Evolutionary conservation across 106 monocot species (phyloP).

Genomic region (Dendrobium nobile): DNA sequence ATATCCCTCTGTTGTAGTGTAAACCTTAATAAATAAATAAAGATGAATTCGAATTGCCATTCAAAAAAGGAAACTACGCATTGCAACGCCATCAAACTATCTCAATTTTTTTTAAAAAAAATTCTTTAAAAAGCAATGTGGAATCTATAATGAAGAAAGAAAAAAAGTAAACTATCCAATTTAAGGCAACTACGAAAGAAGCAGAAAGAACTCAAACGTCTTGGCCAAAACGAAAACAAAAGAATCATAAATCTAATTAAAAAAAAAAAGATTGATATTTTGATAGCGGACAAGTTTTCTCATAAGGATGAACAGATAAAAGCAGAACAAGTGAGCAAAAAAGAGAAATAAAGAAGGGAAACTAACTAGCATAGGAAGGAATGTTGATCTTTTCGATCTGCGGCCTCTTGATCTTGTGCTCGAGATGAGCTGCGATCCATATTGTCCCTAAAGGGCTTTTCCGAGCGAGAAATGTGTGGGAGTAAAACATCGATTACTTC

Average conservation of each 20-base stretch:
- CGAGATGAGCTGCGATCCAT: conserved; percentile 90
- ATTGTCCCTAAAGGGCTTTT: conserved; percentile 81
- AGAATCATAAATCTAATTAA: no score
- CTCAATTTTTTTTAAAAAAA: no score
- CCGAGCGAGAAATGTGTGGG: conserved; percentile 67
- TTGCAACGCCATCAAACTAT: no score
- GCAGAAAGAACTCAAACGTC: background rate
- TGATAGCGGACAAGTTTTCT: background rate
- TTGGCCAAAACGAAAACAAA: background rate
- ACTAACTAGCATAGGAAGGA: conserved; percentile 53
- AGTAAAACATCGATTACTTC: conserved; percentile 64
- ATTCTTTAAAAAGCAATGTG: no score
- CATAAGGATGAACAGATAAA: background rate
- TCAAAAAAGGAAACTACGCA: no score
- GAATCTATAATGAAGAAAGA: no score
- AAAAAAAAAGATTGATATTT: background rate
- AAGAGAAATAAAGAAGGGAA: background rate
- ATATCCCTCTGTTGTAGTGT: no score
- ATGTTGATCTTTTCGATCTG: conserved; percentile 74
- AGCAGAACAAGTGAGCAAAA: background rate
- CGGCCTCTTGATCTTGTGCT: conserved; percentile 71
- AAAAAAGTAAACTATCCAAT: no score
- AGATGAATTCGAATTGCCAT: no score
- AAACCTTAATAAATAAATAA: no score
- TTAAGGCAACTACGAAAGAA: no score